phyloP scores from a whole-genome alignment of 192 early-diverging fungal species.

The Umbelopsis sp. region DNA sequence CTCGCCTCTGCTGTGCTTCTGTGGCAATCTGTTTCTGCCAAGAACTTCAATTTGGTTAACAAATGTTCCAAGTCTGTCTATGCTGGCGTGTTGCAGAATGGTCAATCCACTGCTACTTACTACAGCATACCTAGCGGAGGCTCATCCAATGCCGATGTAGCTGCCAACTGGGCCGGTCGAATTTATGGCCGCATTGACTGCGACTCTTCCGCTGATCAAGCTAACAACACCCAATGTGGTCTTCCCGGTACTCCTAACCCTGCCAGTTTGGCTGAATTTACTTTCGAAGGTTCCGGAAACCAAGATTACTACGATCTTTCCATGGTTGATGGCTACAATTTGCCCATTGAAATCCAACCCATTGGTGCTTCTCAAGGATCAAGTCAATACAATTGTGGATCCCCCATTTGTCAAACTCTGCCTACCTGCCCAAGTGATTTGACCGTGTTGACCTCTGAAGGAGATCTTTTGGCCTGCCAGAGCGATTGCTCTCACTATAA shows the following conservation, averaged over 20 bases:
- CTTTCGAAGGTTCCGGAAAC: constrained; percentile 6
- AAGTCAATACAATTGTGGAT: background rate
- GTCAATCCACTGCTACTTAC: constrained; percentile 5
- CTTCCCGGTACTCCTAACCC: constrained; percentile 26
- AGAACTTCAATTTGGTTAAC: constrained; percentile 5
- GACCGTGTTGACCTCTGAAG: background rate
- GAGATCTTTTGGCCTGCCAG: constrained; percentile 24
- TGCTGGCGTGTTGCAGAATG: constrained; percentile 12
- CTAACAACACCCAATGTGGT: constrained; percentile 12
- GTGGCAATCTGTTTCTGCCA: background rate
- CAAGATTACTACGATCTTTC: constrained; percentile 41
- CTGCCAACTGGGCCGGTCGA: constrained; percentile 10
- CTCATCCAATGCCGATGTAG: background rate
- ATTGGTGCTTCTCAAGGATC: background rate
- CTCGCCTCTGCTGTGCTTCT: constrained; percentile 5
- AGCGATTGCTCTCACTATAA: constrained; percentile 38
- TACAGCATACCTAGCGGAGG: background rate
- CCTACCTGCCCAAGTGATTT: constrained; percentile 28
- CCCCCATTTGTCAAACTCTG: background rate
- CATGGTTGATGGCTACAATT: constrained; percentile 40
- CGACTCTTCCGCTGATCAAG: background rate
- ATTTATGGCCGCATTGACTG: constrained; percentile 1
- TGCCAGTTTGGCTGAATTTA: constrained; percentile 37
- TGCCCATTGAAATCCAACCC: constrained; percentile 32
- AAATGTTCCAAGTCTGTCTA: background rate